Percentiles rank a stretch among this genome's conserved stretches.
Evolutionary conservation across 257 asterid species (phyloP).

Genomic region (Solanum megistacrolobum): DNA sequence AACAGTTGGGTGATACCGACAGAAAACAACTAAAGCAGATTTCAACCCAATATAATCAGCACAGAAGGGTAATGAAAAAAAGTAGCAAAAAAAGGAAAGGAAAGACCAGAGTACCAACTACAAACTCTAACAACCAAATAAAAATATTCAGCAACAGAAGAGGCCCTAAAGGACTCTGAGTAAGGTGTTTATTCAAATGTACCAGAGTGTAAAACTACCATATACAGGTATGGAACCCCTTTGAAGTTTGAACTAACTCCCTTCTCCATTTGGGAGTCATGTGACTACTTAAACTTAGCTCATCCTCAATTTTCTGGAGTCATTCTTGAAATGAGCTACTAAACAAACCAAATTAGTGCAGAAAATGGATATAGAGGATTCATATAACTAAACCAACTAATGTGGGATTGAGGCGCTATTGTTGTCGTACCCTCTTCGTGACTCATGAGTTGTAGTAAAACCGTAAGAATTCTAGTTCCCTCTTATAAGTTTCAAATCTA

Average conservation of each 20-base stretch:
- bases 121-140: not conserved
- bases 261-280: not conserved
- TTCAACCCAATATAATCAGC: not conserved
- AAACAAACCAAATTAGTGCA: not conserved
- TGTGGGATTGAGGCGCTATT: not conserved
- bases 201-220: not conserved
- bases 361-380: not conserved
- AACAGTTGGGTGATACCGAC: not conserved
- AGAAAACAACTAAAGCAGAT: not conserved
- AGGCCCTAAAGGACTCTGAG: not conserved
- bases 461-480: not conserved
- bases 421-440: not conserved
- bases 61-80: not conserved
- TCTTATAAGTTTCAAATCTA: not conserved
- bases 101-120: not conserved
- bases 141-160: not conserved
- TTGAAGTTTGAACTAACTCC: not conserved
- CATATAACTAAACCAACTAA: not conserved
- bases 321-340: not conserved
- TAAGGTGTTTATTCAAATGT: not conserved
- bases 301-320: not conserved
- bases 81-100: not conserved
- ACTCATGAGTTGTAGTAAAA: not conserved
- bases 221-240: not conserved
- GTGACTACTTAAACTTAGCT: not conserved